Evolutionary conservation across 805 yeast species (phyloP).

Genomic region (Saccharomycodes ludwigii): DNA sequence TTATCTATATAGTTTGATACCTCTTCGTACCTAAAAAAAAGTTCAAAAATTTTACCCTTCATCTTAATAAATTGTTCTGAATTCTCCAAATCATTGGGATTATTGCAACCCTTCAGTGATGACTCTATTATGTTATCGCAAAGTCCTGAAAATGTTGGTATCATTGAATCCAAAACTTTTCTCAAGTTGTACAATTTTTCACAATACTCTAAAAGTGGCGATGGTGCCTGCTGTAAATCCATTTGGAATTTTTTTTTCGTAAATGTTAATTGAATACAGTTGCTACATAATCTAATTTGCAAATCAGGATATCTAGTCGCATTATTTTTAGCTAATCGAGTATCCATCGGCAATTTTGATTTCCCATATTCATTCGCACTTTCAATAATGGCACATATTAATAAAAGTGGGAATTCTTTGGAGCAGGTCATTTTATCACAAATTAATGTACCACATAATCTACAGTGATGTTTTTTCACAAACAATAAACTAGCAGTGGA

Average conservation of each 20-base stretch:
- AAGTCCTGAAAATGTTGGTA: conserved; percentile 33
- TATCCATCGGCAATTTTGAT: conserved; percentile 1
- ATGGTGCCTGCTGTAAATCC: conserved; percentile 26
- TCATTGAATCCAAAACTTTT: conserved; percentile 24
- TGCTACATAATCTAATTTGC: conserved; percentile 48
- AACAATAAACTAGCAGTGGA: conserved; percentile 26
- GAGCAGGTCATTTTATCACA: conserved; percentile 72
- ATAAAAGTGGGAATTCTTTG: conserved; percentile 40
- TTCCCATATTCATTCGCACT: neutral
- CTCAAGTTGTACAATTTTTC: conserved; percentile 28
- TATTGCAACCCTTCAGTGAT: conserved; percentile 10
- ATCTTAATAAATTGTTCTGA: conserved; percentile 27
- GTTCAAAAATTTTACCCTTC: conserved; percentile 33
- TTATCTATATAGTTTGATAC: conserved; percentile 18
- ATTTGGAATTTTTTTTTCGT: conserved; percentile 36
- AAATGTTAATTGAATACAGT: conserved; percentile 55
- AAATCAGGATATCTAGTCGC: conserved; percentile 11
- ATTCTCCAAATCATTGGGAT: conserved; percentile 18
- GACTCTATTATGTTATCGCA: conserved; percentile 24
- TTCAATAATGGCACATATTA: conserved; percentile 1
- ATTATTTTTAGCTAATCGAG: conserved; percentile 1
- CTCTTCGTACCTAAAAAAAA: conserved; percentile 39
- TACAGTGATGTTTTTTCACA: conserved; percentile 80
- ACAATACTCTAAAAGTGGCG: conserved; percentile 29
- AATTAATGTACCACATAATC: conserved; percentile 73